Evolutionary conservation across 2,329 filamentous ascomycete species (phyloP).

Genomic region (Neopestalotiopsis sp.): DNA sequence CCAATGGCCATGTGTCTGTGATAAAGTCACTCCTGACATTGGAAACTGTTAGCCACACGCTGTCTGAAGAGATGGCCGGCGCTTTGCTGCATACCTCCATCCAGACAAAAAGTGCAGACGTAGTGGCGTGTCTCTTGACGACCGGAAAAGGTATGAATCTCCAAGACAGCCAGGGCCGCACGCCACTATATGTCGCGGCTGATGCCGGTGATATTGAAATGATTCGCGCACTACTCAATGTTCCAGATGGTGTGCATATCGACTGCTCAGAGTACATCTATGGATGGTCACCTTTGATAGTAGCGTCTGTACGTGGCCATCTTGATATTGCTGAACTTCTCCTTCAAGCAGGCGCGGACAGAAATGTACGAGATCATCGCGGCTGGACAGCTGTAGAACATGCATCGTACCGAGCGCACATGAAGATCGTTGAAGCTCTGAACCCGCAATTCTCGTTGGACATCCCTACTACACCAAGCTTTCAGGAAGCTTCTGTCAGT

Average conservation of each 20-base stretch:
- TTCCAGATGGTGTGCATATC: slow-evolving; percentile 5
- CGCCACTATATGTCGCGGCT: slow-evolving; percentile 18
- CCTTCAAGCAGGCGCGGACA: slow-evolving; percentile 16
- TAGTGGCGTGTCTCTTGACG: slow-evolving; percentile 11
- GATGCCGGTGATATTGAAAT: slow-evolving; percentile 6
- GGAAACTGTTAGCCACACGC: not conserved
- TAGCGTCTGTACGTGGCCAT: slow-evolving; percentile 19
- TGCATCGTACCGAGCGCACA: slow-evolving; percentile 21
- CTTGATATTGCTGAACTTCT: slow-evolving; percentile 17
- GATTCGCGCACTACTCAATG: slow-evolving; percentile 9
- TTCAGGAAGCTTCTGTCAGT: not conserved
- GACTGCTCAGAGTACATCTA: slow-evolving; percentile 2
- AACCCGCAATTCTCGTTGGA: not conserved
- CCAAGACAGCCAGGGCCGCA: slow-evolving; percentile 4
- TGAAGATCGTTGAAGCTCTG: slow-evolving; percentile 16
- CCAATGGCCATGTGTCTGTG: slow-evolving; percentile 5
- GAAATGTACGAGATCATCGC: slow-evolving; percentile 5
- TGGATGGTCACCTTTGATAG: slow-evolving; percentile 20
- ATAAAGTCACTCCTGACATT: slow-evolving; percentile 9
- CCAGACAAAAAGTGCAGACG: slow-evolving; percentile 6
- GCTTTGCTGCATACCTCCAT: slow-evolving; percentile 14
- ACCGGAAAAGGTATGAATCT: slow-evolving; percentile 12
- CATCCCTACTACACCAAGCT: not conserved
- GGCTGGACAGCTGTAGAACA: slow-evolving; percentile 23
- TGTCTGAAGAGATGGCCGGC: slow-evolving; percentile 15